Conservation (phyloP, 1,284 basidiomycete genomes). For the Sphaerobolus stellatus region DNA sequence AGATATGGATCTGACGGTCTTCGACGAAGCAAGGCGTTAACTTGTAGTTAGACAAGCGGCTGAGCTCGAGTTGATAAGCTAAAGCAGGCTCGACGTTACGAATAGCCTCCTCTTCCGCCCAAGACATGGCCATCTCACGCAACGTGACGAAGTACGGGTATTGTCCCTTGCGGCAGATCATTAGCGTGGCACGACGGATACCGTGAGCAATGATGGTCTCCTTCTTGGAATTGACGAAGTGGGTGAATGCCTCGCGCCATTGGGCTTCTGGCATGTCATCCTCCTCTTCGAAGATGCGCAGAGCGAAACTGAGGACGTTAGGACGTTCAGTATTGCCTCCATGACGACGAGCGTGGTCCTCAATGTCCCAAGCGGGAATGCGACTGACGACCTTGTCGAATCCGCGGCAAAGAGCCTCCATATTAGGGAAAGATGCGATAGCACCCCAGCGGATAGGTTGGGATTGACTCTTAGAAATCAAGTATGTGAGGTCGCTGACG, state of each 20-base stretch:
- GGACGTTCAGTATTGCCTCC: conserved; percentile 72
- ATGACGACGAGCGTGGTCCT: conserved; percentile 74
- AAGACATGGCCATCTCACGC: conserved; percentile 71
- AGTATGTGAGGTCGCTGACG: conserved; percentile 90
- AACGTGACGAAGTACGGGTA: conserved; percentile 97
- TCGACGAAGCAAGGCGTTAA: conserved; percentile 92
- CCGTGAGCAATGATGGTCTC: conserved; percentile 70
- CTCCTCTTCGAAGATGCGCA: conserved; percentile 78
- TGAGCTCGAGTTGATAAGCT: conserved; percentile 97
- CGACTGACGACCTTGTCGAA: conserved; percentile 70
- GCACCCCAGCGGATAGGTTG: conserved; percentile 88
- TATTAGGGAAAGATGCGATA: conserved; percentile 84
- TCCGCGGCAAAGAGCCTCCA: conserved; percentile 69
- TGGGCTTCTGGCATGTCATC: conserved; percentile 77
- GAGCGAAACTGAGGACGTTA: conserved; percentile 92
- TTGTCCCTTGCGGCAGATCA: conserved; percentile 88
- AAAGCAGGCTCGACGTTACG: conserved; percentile 98
- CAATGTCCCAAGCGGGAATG: conserved; percentile 69
- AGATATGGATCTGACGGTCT: conserved; percentile 95
- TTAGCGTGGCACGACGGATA: conserved; percentile 88
- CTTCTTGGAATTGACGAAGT: conserved; percentile 73
- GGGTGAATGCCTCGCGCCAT: conserved; percentile 75
- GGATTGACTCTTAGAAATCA: conserved; percentile 79
- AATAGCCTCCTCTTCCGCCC: conserved; percentile 95
- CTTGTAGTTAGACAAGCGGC: conserved; percentile 95